Conservation (phyloP, 2,329 filamentous ascomycete species). For the Chaetomium strumarium region DNA sequence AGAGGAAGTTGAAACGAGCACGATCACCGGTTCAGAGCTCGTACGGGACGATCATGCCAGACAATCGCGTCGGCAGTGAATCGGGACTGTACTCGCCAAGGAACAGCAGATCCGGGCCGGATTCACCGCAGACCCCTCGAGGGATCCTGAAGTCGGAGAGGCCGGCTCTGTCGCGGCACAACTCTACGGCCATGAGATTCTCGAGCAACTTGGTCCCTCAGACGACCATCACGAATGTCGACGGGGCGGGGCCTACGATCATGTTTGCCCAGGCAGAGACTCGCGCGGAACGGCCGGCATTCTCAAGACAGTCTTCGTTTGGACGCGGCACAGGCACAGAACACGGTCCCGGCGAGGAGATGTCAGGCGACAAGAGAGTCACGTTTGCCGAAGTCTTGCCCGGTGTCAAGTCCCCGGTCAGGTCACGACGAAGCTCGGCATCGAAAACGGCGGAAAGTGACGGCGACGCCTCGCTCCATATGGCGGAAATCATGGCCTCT, state of each 20-base stretch:
- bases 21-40: constrained; percentile 11
- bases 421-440: constrained; percentile 45
- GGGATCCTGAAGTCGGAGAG: constrained; percentile 19
- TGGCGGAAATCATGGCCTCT: constrained; percentile 40
- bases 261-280: constrained; percentile 58
- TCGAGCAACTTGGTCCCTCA: constrained; percentile 68
- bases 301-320: constrained; percentile 44
- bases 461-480: constrained; percentile 36
- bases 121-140: not conserved
- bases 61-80: constrained; percentile 4
- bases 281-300: constrained; percentile 33
- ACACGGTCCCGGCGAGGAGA: constrained; percentile 47
- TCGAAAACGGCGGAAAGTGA: constrained; percentile 14
- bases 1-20: constrained; percentile 17
- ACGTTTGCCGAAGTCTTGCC: constrained; percentile 50
- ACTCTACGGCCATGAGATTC: constrained; percentile 51
- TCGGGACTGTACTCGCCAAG: not conserved
- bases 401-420: constrained; percentile 16
- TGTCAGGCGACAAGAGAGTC: constrained; percentile 53
- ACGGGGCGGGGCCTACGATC: constrained; percentile 62
- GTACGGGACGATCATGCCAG: constrained; percentile 24
- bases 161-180: constrained; percentile 34
- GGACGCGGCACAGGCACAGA: constrained; percentile 46
- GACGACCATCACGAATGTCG: constrained; percentile 59
- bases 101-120: constrained; percentile 1